A percentile compares a stretch with the other conserved stretches of the same genome.
Evolutionary conservation across 192 early-diverging fungal species (phyloP).

Genomic region (Phycomyces nitens): DNA sequence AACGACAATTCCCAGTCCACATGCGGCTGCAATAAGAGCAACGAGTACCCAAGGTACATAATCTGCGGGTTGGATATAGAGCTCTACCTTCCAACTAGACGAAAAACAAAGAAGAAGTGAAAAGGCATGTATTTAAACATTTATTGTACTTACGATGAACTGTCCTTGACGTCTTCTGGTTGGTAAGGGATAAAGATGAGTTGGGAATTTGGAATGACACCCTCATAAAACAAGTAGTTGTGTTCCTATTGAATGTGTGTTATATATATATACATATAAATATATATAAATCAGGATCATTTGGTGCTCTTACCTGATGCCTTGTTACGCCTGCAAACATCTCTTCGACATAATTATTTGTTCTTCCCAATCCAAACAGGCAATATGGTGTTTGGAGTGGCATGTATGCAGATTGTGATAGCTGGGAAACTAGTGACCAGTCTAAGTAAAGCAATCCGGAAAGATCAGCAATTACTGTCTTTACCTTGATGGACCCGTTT

Average conservation of each 20-base stretch:
- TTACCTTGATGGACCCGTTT: conserved; percentile 74
- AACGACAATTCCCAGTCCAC: conserved; percentile 69
- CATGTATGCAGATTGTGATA: conserved; percentile 75
- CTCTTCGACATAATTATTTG: conserved; percentile 95
- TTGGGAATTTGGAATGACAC: conserved; percentile 92
- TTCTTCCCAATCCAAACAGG: conserved; percentile 85
- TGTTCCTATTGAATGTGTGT: conserved; percentile 26
- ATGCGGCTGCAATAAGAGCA: conserved; percentile 65
- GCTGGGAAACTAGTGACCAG: conserved; percentile 58
- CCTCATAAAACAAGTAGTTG: conserved; percentile 66
- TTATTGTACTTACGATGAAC: conserved; percentile 46
- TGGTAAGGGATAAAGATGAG: conserved; percentile 83
- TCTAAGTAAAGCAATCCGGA: conserved; percentile 5
- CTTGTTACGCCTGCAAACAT: conserved; percentile 79
- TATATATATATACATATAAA: too few species aligned
- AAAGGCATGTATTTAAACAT: too few species aligned
- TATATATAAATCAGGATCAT: too few species aligned
- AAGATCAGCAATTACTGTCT: background rate
- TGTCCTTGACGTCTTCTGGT: conserved; percentile 38
- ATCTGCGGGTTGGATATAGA: conserved; percentile 86
- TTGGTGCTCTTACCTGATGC: conserved; percentile 41
- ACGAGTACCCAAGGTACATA: conserved; percentile 82
- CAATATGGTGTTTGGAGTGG: conserved; percentile 76
- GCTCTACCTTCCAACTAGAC: conserved; percentile 76
- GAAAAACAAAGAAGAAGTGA: background rate